These are phyloP conservation scores for Penicillium parvum DNA, from an alignment of 495 filamentous ascomycete species.

Conservation along the genomic window DNA sequence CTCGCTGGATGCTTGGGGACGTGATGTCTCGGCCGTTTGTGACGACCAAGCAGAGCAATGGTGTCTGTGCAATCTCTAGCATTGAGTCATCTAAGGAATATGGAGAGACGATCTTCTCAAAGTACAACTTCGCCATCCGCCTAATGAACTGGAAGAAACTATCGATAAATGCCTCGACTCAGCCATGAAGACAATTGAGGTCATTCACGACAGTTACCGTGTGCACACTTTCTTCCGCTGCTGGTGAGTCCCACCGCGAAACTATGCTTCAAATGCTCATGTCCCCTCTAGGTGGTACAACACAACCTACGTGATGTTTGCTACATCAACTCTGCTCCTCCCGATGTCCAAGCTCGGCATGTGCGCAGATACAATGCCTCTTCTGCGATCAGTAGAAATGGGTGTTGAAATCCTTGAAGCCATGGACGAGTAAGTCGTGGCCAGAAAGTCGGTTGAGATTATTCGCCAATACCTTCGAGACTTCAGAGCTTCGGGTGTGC, in stretches of 20 bases:
- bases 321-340: slow-evolving; percentile 18
- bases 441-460: slow-evolving; percentile 37
- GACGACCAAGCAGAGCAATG: slow-evolving; percentile 39
- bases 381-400: slow-evolving; percentile 34
- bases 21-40: slow-evolving; percentile 42
- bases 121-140: slow-evolving; percentile 28
- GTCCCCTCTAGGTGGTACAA: slow-evolving; percentile 29
- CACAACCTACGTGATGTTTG: background rate
- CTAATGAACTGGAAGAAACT: slow-evolving; percentile 29
- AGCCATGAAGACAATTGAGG: slow-evolving; percentile 37
- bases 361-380: slow-evolving; percentile 28
- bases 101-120: slow-evolving; percentile 25
- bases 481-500: slow-evolving; percentile 20
- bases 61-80: slow-evolving; percentile 43
- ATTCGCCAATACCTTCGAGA: slow-evolving; percentile 36
- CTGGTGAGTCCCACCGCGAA: slow-evolving; percentile 24
- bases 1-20: slow-evolving; percentile 40
- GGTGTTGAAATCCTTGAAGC: slow-evolving; percentile 41
- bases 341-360: slow-evolving; percentile 36
- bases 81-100: slow-evolving; percentile 39
- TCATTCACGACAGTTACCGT: slow-evolving; percentile 40
- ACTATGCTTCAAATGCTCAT: background rate
- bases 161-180: slow-evolving; percentile 36
- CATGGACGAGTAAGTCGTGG: slow-evolving; percentile 41
- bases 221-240: slow-evolving; percentile 41